Evolutionary conservation across 78 protist genomes (phyloP).

Genomic region (Tieghemostelium lacteum): DNA sequence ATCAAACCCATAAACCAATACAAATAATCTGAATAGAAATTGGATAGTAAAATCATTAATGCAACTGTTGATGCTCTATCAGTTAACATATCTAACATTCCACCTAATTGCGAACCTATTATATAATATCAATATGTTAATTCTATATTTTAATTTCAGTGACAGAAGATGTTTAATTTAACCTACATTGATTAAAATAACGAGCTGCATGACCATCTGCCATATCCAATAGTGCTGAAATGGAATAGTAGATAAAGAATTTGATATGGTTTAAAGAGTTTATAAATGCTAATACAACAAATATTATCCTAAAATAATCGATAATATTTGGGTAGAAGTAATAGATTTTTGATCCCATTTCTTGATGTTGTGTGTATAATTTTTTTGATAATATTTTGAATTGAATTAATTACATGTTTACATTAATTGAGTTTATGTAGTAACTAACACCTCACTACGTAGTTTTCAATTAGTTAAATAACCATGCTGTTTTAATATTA

Average conservation of each 20-base stretch:
- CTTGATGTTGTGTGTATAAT: no score
- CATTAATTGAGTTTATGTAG: no score
- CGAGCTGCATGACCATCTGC: conserved; percentile 92
- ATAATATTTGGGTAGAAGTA: conserved; percentile 86
- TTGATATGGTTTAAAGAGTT: conserved; percentile 18
- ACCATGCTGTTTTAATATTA: no score
- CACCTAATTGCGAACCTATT: conserved; percentile 88
- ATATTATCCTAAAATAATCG: conserved; percentile 76
- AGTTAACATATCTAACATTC: conserved; percentile 93
- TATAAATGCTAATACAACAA: conserved; percentile 66
- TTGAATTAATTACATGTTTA: no score
- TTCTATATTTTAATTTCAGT: no score
- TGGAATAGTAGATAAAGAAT: conserved; percentile 78
- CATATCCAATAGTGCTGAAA: conserved; percentile 85
- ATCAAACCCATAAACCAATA: conserved; percentile 32
- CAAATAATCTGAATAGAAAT: conserved; percentile 49
- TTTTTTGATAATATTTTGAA: no score
- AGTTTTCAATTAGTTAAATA: no score
- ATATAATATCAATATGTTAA: conserved; percentile 54
- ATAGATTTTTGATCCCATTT: conserved; percentile 73
- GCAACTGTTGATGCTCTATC: conserved; percentile 89
- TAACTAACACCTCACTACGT: no score
- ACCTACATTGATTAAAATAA: conserved; percentile 78
- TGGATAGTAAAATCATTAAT: conserved; percentile 74
- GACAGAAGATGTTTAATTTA: no score